Conservation (phyloP, 768 basidiomycete genomes). For the Boletellus emodensis region DNA sequence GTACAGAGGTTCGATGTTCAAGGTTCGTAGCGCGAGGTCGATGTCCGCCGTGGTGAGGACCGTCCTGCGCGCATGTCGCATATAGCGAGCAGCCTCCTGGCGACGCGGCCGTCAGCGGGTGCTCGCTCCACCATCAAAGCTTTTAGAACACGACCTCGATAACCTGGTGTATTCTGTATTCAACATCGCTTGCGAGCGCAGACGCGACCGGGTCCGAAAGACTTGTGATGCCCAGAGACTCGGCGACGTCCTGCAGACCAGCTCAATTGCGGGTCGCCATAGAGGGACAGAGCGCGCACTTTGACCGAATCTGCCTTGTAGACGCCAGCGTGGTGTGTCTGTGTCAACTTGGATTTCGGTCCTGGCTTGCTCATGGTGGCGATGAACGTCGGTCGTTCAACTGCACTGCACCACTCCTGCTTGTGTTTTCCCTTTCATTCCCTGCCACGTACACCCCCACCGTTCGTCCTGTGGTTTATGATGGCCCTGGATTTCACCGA, state of each 20-base stretch:
- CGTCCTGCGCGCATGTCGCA: slow-evolving; percentile 91
- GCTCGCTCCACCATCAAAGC: not conserved
- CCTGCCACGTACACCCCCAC: no score
- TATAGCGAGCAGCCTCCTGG: slow-evolving; percentile 91
- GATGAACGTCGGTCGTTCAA: not conserved
- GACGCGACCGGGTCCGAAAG: slow-evolving; percentile 78
- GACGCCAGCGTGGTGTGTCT: slow-evolving; percentile 53
- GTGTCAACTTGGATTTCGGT: slow-evolving; percentile 44
- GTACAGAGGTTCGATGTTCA: slow-evolving; percentile 95
- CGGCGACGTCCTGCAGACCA: slow-evolving; percentile 76
- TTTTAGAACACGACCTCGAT: slow-evolving; percentile 59
- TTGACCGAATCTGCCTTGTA: slow-evolving; percentile 63
- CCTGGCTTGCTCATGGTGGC: slow-evolving; percentile 38
- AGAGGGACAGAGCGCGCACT: slow-evolving; percentile 34
- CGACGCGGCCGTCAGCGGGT: not conserved
- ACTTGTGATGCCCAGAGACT: slow-evolving; percentile 72
- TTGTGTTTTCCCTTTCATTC: no score
- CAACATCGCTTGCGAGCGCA: slow-evolving; percentile 90
- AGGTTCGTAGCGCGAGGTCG: slow-evolving; percentile 87
- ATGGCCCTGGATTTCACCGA: no score
- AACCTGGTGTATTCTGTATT: slow-evolving; percentile 93
- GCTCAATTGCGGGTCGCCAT: slow-evolving; percentile 6
- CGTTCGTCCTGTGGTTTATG: no score
- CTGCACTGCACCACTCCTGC: not conserved
- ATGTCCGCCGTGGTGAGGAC: slow-evolving; percentile 87